These are phyloP conservation scores for Fonsecaea multimorphosa DNA, from an alignment of 2,329 filamentous ascomycete genomes.

Conservation along the genomic window DNA sequence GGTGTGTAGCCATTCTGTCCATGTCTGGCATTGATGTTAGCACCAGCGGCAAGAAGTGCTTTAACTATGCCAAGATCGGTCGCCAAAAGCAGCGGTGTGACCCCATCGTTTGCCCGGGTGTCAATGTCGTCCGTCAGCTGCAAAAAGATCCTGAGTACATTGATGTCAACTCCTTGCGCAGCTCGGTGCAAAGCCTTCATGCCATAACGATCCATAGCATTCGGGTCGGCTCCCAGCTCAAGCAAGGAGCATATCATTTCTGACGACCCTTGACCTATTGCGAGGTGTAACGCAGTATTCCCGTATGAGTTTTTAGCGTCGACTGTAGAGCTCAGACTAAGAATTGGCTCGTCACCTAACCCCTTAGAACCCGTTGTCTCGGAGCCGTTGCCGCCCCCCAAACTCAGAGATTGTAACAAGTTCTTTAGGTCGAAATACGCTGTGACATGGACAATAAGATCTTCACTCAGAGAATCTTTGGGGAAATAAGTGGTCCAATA, in stretches of 20 bases:
- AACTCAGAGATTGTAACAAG: not conserved
- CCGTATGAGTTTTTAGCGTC: not conserved
- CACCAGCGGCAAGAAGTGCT: not conserved
- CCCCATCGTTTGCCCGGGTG: not conserved
- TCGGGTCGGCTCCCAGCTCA: not conserved
- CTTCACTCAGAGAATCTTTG: not conserved
- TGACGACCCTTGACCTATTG: not conserved
- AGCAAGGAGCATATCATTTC: not conserved
- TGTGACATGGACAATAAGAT: not conserved
- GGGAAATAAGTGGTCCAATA: not conserved
- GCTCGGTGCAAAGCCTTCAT: not conserved
- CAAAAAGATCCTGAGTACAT: not conserved
- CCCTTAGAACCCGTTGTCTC: not conserved
- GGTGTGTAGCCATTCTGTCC: not conserved
- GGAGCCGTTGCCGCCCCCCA: too few relatives aligned
- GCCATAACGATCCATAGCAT: not conserved
- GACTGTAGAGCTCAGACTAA: not conserved
- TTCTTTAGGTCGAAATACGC: not conserved
- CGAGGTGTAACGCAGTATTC: not conserved
- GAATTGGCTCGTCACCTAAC: not conserved
- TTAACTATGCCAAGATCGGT: not conserved
- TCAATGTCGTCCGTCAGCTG: not conserved
- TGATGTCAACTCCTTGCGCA: not conserved
- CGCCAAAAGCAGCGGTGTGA: not conserved
- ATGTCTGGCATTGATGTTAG: not conserved